phyloP scores from a whole-genome alignment of 106 monocot genomes.

The Platanthera guangdongensis region DNA sequence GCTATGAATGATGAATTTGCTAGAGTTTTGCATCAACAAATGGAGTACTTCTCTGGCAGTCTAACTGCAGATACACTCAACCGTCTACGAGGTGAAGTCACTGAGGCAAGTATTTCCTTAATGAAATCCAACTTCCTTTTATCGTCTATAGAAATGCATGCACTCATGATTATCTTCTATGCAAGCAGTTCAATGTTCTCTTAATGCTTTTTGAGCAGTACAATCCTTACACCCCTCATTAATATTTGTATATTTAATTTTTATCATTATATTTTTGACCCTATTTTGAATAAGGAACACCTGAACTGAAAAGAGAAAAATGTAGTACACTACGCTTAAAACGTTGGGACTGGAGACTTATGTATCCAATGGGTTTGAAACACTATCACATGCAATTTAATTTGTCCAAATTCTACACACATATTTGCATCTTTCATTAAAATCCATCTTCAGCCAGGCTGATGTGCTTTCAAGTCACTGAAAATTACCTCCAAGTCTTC shows the following conservation, averaged over 20 bases:
- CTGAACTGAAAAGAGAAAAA: not conserved
- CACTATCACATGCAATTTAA: not conserved
- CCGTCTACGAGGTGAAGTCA: conserved; percentile 81
- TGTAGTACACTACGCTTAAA: not conserved
- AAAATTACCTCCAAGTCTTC: too few species aligned
- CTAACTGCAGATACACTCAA: conserved; percentile 82
- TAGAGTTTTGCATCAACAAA: conserved; percentile 92
- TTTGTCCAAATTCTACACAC: not conserved
- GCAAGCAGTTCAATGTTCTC: not conserved
- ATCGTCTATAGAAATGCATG: not conserved
- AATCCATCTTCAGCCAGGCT: too few species aligned
- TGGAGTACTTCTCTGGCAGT: conserved; percentile 92
- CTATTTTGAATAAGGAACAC: not conserved
- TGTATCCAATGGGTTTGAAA: not conserved
- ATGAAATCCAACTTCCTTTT: not conserved
- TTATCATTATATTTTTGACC: conserved; percentile 3
- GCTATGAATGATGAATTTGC: conserved; percentile 99
- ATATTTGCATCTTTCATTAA: too few species aligned
- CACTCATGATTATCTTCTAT: not conserved
- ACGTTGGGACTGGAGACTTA: not conserved
- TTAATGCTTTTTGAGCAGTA: not conserved
- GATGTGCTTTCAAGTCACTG: too few species aligned
- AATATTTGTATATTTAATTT: not conserved
- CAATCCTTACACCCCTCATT: not conserved
- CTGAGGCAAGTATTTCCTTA: conserved; percentile 53